Evolutionary conservation across 23 red algal species (phyloP).

Genomic region (Gracilaria caudata): DNA sequence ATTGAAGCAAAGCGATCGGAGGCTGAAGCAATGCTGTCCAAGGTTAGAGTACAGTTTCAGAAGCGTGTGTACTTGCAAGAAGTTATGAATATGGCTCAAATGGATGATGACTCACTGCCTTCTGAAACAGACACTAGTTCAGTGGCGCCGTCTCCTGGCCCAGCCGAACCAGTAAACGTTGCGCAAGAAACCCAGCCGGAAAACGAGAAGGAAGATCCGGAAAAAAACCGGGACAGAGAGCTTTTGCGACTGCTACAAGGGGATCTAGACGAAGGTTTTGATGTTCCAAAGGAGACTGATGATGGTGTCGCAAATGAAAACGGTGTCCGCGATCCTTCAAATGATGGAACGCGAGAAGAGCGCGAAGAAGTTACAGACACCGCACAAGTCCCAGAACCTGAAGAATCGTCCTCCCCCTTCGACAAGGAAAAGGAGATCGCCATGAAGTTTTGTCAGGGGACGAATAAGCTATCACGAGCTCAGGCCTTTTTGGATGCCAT

Average conservation of each 20-base stretch:
- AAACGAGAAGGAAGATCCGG: neutral
- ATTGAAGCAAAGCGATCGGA: slow-evolving; percentile 26
- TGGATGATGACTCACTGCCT: slow-evolving; percentile 9
- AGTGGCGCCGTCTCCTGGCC: neutral
- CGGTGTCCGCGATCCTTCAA: neutral
- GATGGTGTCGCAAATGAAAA: neutral
- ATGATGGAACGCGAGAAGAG: neutral
- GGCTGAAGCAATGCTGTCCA: slow-evolving; percentile 6
- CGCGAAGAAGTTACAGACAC: neutral
- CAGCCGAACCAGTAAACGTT: neutral
- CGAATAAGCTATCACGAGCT: slow-evolving; percentile 5
- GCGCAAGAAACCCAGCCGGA: neutral
- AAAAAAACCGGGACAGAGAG: neutral
- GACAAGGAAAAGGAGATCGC: neutral
- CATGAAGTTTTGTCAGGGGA: slow-evolving; percentile 6
- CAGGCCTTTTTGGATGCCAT: slow-evolving; percentile 17
- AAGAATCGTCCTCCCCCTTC: neutral
- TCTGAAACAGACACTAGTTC: slow-evolving; percentile 25
- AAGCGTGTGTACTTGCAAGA: neutral
- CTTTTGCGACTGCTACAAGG: slow-evolving; percentile 25
- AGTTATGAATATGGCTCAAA: slow-evolving; percentile 2
- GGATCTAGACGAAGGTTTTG: neutral
- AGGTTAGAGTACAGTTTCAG: neutral
- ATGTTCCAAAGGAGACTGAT: neutral
- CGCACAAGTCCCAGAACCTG: neutral